Base-by-base conservation (phyloP, 306 rosid species). In the Medicago arabica region DNA sequence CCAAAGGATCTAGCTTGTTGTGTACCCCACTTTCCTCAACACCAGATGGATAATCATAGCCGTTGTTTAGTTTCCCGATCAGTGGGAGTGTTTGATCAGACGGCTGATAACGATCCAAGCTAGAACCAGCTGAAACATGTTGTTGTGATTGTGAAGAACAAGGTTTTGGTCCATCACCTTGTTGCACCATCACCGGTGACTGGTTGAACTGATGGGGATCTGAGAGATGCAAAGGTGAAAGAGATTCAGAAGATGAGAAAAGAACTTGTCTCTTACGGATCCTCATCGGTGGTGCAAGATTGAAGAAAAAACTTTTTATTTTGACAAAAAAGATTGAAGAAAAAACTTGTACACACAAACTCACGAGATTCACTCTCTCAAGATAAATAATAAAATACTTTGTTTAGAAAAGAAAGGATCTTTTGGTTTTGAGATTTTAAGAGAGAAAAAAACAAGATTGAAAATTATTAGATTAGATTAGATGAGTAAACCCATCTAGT, bases 171-270 rank as follows among this genome's bases (percentile, higher is more conserved):
- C 71, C 4, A 12, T 72, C 79, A 75, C 7, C 38, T 61, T 69
- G 93, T 87, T 91, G 98, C 93, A 88, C 95, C 93, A 88, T 80
- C 81, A 72, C 78, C 85, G 88, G 82, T 4, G 85, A 75, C 72
- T 84, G 88, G 87, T 67, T 82, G 75, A 62, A 69, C 62, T 70
- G 88, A 84, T 75, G 75, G 87, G 92, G 97, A 93, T 93, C 98
- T 88, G 96, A 84, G 53, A 87, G 82, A 76, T 87, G 80, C 31
- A 82, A 47, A 68, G 96, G 81, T 13, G 86, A 77, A 66, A 86
- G 4, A 41, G 80, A 38, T 3, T 60, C 12, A 2, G 87, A 75
- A 0, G 89, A 90, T 39, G 96, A 82, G 19, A 88, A 86, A 60
- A 87, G 82, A 10, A 75, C 77, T 59, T 68, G 87, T 16, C 97